phyloP scores from a whole-genome alignment of 306 rosid species.

The Sophora flavescens region DNA sequence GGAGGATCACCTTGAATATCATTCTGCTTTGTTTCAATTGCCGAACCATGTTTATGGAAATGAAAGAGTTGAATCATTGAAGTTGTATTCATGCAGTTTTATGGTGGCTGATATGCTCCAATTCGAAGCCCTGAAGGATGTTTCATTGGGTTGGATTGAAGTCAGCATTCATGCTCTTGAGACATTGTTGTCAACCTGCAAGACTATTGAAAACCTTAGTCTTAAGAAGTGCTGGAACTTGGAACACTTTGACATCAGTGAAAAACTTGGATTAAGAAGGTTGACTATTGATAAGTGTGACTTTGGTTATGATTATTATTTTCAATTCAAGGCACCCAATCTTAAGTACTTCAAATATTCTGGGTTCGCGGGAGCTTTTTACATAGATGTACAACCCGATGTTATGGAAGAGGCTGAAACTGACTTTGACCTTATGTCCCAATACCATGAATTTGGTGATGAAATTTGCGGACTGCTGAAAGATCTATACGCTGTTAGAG shows the following conservation, averaged over 20 bases:
- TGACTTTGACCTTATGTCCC: not conserved
- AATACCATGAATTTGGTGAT: not conserved
- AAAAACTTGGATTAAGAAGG: slow-evolving; percentile 11
- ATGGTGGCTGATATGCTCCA: too few species aligned
- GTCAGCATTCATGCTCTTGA: not conserved
- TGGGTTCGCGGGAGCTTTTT: not conserved
- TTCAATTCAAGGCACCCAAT: slow-evolving; percentile 10
- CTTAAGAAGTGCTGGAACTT: slow-evolving; percentile 37
- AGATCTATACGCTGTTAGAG: slow-evolving; percentile 25
- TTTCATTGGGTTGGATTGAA: slow-evolving; percentile 41
- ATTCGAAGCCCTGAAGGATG: slow-evolving; percentile 34
- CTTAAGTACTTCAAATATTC: slow-evolving; percentile 35
- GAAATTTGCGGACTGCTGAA: not conserved
- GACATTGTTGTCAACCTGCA: slow-evolving; percentile 18
- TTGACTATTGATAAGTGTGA: slow-evolving; percentile 40
- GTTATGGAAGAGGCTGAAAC: slow-evolving; percentile 42
- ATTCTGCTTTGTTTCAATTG: too few species aligned
- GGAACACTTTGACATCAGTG: not conserved
- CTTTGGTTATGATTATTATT: not conserved
- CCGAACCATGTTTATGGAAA: too few species aligned
- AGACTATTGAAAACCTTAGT: slow-evolving; percentile 31
- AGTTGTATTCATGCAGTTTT: too few species aligned
- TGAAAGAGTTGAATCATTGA: too few species aligned
- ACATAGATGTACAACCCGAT: not conserved
- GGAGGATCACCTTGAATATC: too few species aligned